phyloP scores from a whole-genome alignment of 257 asterid species.

The Ligustrum vulgare region DNA sequence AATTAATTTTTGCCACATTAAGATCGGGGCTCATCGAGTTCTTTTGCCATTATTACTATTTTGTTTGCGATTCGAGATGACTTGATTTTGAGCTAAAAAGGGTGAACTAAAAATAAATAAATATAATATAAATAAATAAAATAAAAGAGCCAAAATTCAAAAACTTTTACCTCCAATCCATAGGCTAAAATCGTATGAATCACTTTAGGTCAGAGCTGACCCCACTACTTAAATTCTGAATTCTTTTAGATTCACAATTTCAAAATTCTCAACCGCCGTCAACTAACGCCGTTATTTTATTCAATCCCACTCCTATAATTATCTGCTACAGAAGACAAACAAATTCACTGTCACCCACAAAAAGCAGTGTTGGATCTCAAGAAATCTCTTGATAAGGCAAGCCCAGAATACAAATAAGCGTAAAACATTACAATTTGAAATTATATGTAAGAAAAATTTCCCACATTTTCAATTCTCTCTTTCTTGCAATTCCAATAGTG shows the following conservation, averaged over 20 bases:
- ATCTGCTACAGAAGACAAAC: constrained; percentile 38
- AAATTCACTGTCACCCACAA: constrained; percentile 31
- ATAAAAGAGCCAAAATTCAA: constrained; percentile 5
- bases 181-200: constrained; percentile 12
- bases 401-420: constrained; percentile 12
- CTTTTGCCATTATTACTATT: too few species aligned
- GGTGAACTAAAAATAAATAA: background rate
- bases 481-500: constrained; percentile 21
- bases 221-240: constrained; percentile 20
- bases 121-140: background rate
- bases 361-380: constrained; percentile 9
- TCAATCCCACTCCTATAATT: constrained; percentile 21
- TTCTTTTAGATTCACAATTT: constrained; percentile 25
- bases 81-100: background rate
- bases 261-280: constrained; percentile 38
- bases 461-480: constrained; percentile 13
- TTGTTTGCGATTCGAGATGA: too few species aligned
- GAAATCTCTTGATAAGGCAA: constrained; percentile 25
- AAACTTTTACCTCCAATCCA: constrained; percentile 33
- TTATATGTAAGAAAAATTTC: constrained; percentile 26
- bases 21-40: too few species aligned
- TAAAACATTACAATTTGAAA: constrained; percentile 14
- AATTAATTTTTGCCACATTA: too few species aligned
- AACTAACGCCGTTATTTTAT: constrained; percentile 39
- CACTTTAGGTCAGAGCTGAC: constrained; percentile 15